Conservation (phyloP, 352 stramenopile genomes). For the Pilasporangium apinafurcum region DNA sequence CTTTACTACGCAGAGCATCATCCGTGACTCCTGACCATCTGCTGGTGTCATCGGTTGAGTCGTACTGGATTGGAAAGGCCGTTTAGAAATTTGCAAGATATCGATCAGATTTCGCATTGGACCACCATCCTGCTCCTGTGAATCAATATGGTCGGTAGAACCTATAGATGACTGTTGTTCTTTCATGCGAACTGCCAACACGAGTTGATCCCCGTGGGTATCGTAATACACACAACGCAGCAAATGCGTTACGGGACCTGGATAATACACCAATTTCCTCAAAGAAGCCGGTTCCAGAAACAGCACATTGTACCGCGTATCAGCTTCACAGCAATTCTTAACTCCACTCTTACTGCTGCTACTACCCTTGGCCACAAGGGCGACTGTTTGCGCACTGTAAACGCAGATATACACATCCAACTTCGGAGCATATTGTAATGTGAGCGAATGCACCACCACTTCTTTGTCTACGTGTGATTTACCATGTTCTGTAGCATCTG, state of each 20-base stretch:
- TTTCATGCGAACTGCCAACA: constrained; percentile 22
- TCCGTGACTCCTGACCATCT: constrained; percentile 6
- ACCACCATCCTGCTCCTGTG: constrained; percentile 1
- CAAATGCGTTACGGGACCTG: constrained; percentile 24
- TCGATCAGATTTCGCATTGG: constrained; percentile 38
- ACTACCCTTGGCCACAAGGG: neutral
- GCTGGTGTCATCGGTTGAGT: neutral
- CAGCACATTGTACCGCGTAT: constrained; percentile 30
- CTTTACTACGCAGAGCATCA: constrained; percentile 54
- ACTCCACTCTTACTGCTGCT: too few species aligned
- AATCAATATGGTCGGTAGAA: neutral
- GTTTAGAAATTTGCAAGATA: constrained; percentile 43
- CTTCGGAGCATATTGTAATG: constrained; percentile 29
- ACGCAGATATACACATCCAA: constrained; percentile 64
- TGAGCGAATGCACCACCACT: constrained; percentile 20
- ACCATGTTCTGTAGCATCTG: neutral
- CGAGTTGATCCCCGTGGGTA: constrained; percentile 20
- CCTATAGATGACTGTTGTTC: neutral
- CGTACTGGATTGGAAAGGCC: constrained; percentile 10
- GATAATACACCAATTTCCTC: constrained; percentile 44
- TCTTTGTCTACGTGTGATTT: constrained; percentile 2
- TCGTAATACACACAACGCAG: constrained; percentile 48
- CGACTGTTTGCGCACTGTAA: constrained; percentile 20
- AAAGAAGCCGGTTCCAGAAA: constrained; percentile 63
- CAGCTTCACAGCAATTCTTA: neutral